Base-by-base conservation (phyloP, 2,329 filamentous ascomycete species). In the Penicillium digitatum region DNA sequence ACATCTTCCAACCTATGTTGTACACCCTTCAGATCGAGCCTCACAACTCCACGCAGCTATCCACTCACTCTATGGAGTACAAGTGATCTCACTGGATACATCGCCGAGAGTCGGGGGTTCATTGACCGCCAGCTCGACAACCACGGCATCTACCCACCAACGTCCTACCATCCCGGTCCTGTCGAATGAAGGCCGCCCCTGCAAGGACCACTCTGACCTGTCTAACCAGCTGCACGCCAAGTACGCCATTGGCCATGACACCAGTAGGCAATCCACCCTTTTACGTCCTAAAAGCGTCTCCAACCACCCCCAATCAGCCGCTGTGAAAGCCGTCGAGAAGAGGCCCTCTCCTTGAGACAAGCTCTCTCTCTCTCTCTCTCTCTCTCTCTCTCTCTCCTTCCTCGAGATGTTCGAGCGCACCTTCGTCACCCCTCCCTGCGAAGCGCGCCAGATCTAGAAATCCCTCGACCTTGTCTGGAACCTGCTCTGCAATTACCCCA, bases 161-260 rank as follows among this genome's bases (percentile, higher is more conserved):
- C 80, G 94, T 99, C 62, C 81, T 99, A 59, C 94, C 94, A 22
- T 99, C 94, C 45, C 87, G 99, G 35, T 99, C 94, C 22, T 94
- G 94, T 85, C 88, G 99, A 72, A 99, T 99, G 94, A 99, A 99
- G 90, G 90, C 62, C 93, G 92, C 82, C 99, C 94, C 24, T 89
- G 94, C 69, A 92, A 90, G 77, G 95, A 99, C 70, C 94, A 99
- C 77, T 90, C 90, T 66, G 94, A 99, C 78, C 94, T 99, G 48
- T 99, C 94, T 65, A 99, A 99, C 82, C 94, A 99, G 82, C 84
- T 99, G 62, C 99, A 99, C 75, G 94, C 94, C 78, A 99, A 99
- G 79, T 99, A 99, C 75, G 94, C 94, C 75, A 97, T 99, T 72
- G 94, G 94, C 72, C 92, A 93, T 82, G 94, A 99, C 70, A 94